Conservation (phyloP, 2,329 filamentous ascomycete genomes). For the Bipolaris gigantea region DNA sequence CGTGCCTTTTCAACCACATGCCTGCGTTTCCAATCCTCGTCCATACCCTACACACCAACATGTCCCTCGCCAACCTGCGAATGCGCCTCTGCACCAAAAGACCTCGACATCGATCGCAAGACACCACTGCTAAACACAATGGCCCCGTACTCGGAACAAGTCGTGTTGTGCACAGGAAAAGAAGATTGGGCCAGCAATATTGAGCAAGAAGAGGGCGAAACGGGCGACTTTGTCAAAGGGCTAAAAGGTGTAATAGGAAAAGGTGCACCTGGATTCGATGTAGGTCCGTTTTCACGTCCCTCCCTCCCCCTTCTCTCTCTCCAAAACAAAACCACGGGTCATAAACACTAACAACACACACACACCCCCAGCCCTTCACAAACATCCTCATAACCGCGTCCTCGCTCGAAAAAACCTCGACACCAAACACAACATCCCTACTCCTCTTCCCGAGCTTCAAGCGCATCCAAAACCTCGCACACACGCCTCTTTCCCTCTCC, state of each 20-base stretch:
- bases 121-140: slow-evolving; percentile 75
- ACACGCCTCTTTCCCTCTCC: slow-evolving; percentile 59
- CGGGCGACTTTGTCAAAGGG: slow-evolving; percentile 63
- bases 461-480: slow-evolving; percentile 72
- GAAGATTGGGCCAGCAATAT: slow-evolving; percentile 82
- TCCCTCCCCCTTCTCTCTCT: too few species aligned
- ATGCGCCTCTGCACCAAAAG: slow-evolving; percentile 68
- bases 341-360: neutral
- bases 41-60: slow-evolving; percentile 30
- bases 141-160: slow-evolving; percentile 75
- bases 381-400: slow-evolving; percentile 76
- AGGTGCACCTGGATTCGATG: slow-evolving; percentile 50
- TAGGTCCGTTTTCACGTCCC: slow-evolving; percentile 47
- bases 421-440: slow-evolving; percentile 47
- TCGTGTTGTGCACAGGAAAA: slow-evolving; percentile 79
- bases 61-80: slow-evolving; percentile 78
- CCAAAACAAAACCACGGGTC: neutral
- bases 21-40: slow-evolving; percentile 7
- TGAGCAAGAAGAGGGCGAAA: slow-evolving; percentile 69
- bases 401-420: slow-evolving; percentile 58
- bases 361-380: slow-evolving; percentile 69
- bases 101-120: slow-evolving; percentile 73
- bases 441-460: slow-evolving; percentile 84
- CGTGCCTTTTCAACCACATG: slow-evolving; percentile 11
- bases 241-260: slow-evolving; percentile 60